These are phyloP conservation scores for Phellopilus nigrolimitatus DNA, from an alignment of 1,284 basidiomycete genomes.

Conservation along the genomic window DNA sequence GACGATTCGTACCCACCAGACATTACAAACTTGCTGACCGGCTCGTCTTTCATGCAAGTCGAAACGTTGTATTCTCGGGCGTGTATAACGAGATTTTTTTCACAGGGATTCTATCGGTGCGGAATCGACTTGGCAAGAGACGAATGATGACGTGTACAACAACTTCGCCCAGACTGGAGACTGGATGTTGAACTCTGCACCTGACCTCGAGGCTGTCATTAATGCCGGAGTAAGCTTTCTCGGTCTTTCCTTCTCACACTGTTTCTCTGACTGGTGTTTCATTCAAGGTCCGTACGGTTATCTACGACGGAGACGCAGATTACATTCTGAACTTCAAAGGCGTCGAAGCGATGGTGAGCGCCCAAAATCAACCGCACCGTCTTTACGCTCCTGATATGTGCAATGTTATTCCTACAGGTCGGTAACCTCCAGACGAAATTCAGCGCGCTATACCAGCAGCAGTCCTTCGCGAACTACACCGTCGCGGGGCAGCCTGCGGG, in stretches of 20 bases:
- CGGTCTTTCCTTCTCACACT: conserved; percentile 38
- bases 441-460: conserved; percentile 33
- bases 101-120: too few relatives aligned
- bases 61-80: neutral
- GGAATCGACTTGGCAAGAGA: conserved; percentile 47
- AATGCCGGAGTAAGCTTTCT: conserved; percentile 47
- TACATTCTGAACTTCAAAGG: conserved; percentile 58
- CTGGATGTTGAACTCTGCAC: conserved; percentile 58
- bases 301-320: conserved; percentile 33
- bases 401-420: conserved; percentile 30
- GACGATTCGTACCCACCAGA: conserved; percentile 54
- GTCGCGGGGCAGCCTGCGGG: conserved; percentile 47
- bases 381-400: neutral
- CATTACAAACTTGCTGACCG: conserved; percentile 41
- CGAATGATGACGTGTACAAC: conserved; percentile 42
- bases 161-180: conserved; percentile 58
- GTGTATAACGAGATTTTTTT: too few relatives aligned
- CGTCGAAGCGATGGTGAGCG: conserved; percentile 54
- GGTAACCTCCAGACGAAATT: conserved; percentile 40
- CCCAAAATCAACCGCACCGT: conserved; percentile 16
- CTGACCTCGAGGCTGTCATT: conserved; percentile 52
- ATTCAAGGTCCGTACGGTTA: conserved; percentile 15
- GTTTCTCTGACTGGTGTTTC: neutral
- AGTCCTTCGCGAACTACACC: conserved; percentile 43
- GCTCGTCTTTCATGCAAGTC: conserved; percentile 26